phyloP scores from a whole-genome alignment of 2,329 filamentous ascomycete genomes.

The Exophiala bonariae region DNA sequence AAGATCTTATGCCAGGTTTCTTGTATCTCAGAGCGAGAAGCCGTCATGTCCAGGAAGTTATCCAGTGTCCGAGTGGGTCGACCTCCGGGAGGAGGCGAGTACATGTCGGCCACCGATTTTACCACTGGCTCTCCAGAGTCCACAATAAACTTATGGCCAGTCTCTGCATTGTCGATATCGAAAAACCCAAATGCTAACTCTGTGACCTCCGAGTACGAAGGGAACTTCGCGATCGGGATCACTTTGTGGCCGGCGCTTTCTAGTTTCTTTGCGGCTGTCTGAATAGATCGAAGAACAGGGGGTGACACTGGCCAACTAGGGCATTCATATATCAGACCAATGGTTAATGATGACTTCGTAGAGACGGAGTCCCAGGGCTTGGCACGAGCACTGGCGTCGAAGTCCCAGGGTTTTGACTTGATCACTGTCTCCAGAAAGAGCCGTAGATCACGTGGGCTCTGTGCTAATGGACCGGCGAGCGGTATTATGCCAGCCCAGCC shows the following conservation, averaged over 20 bases:
- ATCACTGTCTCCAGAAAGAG: conserved; percentile 33
- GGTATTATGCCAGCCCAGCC: conserved; percentile 53
- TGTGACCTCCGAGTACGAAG: conserved; percentile 15
- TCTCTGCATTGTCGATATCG: conserved; percentile 18
- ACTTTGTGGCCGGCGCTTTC: conserved; percentile 46
- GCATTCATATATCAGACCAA: conserved; percentile 42
- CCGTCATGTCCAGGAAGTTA: conserved; percentile 17
- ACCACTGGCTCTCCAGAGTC: conserved; percentile 24
- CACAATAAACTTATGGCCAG: conserved; percentile 32
- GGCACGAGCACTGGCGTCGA: conserved; percentile 49
- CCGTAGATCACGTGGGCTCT: conserved; percentile 25
- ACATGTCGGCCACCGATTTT: conserved; percentile 19
- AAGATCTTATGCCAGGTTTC: conserved; percentile 26
- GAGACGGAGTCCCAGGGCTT: conserved; percentile 49
- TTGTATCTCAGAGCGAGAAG: conserved; percentile 11
- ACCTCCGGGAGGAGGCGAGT: conserved; percentile 18
- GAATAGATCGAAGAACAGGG: conserved; percentile 38
- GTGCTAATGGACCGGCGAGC: conserved; percentile 42
- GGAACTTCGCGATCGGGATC: conserved; percentile 38
- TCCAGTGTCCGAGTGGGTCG: conserved; percentile 12
- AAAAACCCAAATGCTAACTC: conserved; percentile 13
- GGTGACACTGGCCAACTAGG: conserved; percentile 38
- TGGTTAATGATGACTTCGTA: conserved; percentile 24
- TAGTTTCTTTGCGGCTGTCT: conserved; percentile 38
- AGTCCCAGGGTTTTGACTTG: conserved; percentile 44